Percentiles rank a stretch among this genome's conserved stretches.
Evolutionary conservation across 768 basidiomycete genomes (phyloP).

Genomic region (Dentipellis fragilis): DNA sequence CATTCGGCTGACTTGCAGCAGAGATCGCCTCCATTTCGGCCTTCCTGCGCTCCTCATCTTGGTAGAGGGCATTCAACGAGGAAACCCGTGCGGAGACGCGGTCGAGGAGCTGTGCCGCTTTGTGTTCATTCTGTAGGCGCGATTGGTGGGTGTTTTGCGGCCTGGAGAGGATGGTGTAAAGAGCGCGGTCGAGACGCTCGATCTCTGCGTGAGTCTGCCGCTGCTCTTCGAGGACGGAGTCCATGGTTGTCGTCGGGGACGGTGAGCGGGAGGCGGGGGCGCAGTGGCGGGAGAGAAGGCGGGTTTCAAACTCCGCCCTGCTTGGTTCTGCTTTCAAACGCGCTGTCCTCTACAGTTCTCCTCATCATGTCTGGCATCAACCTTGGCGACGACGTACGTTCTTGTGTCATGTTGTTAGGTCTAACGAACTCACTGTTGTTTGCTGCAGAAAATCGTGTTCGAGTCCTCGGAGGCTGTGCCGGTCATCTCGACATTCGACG

Average conservation of each 20-base stretch:
- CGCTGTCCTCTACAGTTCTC: constrained; percentile 22
- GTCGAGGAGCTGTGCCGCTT: constrained; percentile 80
- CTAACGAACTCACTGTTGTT: background rate
- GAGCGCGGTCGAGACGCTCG: constrained; percentile 81
- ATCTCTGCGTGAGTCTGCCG: constrained; percentile 94
- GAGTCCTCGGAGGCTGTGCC: constrained; percentile 91
- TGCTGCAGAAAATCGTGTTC: constrained; percentile 75
- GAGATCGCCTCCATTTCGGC: constrained; percentile 59
- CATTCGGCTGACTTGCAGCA: constrained; percentile 40
- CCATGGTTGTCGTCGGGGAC: constrained; percentile 44
- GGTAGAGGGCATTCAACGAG: constrained; percentile 62
- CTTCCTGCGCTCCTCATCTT: constrained; percentile 64
- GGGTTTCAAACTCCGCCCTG: constrained; percentile 7
- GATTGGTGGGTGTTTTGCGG: constrained; percentile 51
- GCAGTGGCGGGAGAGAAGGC: background rate
- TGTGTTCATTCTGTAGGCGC: constrained; percentile 73
- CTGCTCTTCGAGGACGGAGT: constrained; percentile 89
- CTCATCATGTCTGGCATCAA: constrained; percentile 73
- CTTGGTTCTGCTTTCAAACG: constrained; percentile 18
- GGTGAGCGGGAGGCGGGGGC: constrained; percentile 2
- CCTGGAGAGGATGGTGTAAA: constrained; percentile 75
- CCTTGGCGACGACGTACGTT: constrained; percentile 72
- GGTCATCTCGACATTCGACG: constrained; percentile 83
- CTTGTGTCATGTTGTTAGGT: constrained; percentile 7
- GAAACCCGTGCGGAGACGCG: constrained; percentile 63